Conservation (phyloP, 2,329 filamentous ascomycete genomes). For the Exophiala sp. region DNA sequence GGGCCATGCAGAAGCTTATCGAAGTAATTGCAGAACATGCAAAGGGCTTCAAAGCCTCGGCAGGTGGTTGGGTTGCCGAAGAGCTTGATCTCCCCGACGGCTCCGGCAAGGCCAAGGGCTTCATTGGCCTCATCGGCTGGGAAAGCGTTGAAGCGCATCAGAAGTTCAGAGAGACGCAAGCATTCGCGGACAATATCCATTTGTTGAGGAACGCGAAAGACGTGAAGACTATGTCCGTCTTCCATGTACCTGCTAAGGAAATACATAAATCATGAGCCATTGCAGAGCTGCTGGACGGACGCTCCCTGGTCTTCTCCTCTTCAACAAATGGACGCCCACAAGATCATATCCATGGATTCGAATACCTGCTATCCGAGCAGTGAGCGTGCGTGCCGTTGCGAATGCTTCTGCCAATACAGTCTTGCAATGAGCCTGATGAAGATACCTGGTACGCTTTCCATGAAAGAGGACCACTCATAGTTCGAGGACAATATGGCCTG, state of each 20-base stretch:
- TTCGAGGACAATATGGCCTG: too few relatives aligned
- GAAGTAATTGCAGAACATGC: slow-evolving; percentile 10
- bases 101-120: slow-evolving; percentile 29
- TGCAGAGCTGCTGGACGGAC: not conserved
- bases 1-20: slow-evolving; percentile 20
- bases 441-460: too few relatives aligned
- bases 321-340: too few relatives aligned
- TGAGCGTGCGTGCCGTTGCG: too few relatives aligned
- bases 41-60: slow-evolving; percentile 23
- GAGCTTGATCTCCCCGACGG: slow-evolving; percentile 31
- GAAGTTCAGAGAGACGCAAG: slow-evolving; percentile 34
- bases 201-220: slow-evolving; percentile 26
- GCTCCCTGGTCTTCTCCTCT: too few relatives aligned
- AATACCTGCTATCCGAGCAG: too few relatives aligned
- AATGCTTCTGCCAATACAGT: too few relatives aligned
- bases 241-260: slow-evolving; percentile 22
- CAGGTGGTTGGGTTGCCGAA: slow-evolving; percentile 30
- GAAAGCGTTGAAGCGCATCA: slow-evolving; percentile 37
- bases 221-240: slow-evolving; percentile 23
- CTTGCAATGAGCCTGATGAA: too few relatives aligned
- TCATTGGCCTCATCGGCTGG: slow-evolving; percentile 36
- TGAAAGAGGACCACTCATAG: too few relatives aligned
- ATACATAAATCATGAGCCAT: slow-evolving; percentile 2
- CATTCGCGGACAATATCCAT: slow-evolving; percentile 35
- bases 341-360: too few relatives aligned